Base-by-base conservation (phyloP, 2,329 filamentous ascomycete genomes). In the Exophiala calicioides region DNA sequence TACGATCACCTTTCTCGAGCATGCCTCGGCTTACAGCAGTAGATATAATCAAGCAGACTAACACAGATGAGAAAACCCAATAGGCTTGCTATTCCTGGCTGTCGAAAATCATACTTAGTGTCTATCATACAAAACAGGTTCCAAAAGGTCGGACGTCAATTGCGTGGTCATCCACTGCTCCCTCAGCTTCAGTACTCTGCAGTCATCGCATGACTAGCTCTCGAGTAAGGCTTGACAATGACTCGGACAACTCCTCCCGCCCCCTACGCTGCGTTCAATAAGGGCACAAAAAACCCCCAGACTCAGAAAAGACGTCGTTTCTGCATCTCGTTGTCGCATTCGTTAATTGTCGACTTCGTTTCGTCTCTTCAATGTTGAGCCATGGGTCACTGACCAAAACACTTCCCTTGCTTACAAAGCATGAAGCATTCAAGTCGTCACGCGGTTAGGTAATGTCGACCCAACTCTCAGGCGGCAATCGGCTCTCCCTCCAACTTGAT, bases 71-170 rank as follows among this genome's bases (percentile, higher is more conserved):
- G n/a, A 26, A 21, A 29, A 27, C 24, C 21, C 41, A 38, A 38
- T 46, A 46, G 27, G 41, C 42, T 37, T 46, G 36, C 30, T 33
- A 43, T 38, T 42, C 32, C 34, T 26, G 33, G 34, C 19, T 40
- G 42, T 37, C 31, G 30, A 50, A 24, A 50, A 41, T 32, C 49
- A 52, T 52, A 44, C 49, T 47, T 27, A 30, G 35, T 33, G 34
- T 52, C 44, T 47, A 48, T 47, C 39, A 48, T 52, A 52, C 45
- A 44, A 32, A 35, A 40, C 18, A 15, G 21, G 26, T 27, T 27
- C 24, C 30, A 33, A 15, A 20, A 24, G 23, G 15, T 8, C n/a
- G n/a, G n/a, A n/a, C n/a, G n/a, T n/a, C n/a, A n/a, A n/a, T n/a
- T n/a, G n/a, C n/a, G n/a, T n/a, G n/a, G n/a, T n/a, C n/a, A n/a